Conservation (phyloP, 78 protist genomes). For the Anaeramoeba flamelloides region DNA sequence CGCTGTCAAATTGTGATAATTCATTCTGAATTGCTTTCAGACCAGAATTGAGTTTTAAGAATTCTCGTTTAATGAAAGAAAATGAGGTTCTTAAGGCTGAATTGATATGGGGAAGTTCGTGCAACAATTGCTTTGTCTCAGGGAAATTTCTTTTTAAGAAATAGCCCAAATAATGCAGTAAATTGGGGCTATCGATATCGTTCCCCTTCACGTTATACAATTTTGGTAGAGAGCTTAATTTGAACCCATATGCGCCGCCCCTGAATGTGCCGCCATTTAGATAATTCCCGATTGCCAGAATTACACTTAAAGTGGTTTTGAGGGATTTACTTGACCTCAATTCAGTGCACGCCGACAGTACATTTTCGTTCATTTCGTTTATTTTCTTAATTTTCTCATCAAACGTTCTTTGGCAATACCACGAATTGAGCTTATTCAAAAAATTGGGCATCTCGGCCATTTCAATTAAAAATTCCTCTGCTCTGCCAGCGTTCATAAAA, state of each 20-base stretch:
- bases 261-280: background rate
- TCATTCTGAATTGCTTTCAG: background rate
- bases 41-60: background rate
- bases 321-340: background rate
- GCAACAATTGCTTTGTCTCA: background rate
- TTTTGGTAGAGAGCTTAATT: background rate
- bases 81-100: background rate
- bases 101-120: background rate
- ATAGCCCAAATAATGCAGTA: background rate
- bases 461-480: background rate
- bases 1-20: background rate
- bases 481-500: background rate
- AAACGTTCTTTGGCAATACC: background rate
- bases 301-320: background rate
- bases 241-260: background rate
- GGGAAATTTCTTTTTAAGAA: background rate
- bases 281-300: background rate
- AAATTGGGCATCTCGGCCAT: background rate
- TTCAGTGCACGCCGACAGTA: background rate
- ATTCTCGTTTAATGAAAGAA: background rate
- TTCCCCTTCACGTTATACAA: background rate
- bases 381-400: background rate
- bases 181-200: background rate
- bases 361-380: background rate
- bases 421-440: background rate